Base-by-base conservation (phyloP, 768 basidiomycete species). In the Mycena amicta region DNA sequence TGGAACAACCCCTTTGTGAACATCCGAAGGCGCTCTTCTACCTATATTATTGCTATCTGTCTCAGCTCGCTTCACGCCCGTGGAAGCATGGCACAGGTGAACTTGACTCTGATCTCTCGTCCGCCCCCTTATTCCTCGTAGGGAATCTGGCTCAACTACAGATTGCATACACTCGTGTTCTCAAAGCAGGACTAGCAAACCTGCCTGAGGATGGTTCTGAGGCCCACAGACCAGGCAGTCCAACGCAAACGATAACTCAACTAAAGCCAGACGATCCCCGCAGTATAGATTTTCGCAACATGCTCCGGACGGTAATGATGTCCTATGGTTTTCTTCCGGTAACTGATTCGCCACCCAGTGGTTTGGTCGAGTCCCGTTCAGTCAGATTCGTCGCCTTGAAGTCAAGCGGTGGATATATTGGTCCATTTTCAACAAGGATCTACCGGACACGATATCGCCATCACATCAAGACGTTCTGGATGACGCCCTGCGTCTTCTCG, bases 351-450 rank as follows among this genome's bases (percentile, higher is more conserved):
- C 52, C 37, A 49, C 18, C 8, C 55, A 66, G 67, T 90, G 92
- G 92, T 95, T 95, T 70, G 74, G 81, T 55, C 85, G 84, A 63
- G 84, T 80, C 16, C 84, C 86, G 0, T 96, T 90, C 89, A 87
- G 87, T 0, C 76, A 81, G 13, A 81, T 96, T 56, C 84, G 78
- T 43, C 78, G 76, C 18, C 74, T 81, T 37, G 84, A 93, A 68
- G 74, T 92, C 55, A 79, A 79, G 40, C 76, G 82, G 58, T 95
- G 92, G 90, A 75, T 96, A 28, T 86, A 91, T 56, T 95, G 93
- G 93, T 81, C 84, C 23, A 86, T 90, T 66, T 95, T 87, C 72
- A 89, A 89, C 67, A 76, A 81, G 4, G 77, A 84, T 37, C 75
- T 90, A 29, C 86, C 87, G 16, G 67, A 81, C 12, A 53, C 71